These are phyloP conservation scores for Yarrowia galli DNA, from an alignment of 1,139 yeast species.

Conservation along the genomic window DNA sequence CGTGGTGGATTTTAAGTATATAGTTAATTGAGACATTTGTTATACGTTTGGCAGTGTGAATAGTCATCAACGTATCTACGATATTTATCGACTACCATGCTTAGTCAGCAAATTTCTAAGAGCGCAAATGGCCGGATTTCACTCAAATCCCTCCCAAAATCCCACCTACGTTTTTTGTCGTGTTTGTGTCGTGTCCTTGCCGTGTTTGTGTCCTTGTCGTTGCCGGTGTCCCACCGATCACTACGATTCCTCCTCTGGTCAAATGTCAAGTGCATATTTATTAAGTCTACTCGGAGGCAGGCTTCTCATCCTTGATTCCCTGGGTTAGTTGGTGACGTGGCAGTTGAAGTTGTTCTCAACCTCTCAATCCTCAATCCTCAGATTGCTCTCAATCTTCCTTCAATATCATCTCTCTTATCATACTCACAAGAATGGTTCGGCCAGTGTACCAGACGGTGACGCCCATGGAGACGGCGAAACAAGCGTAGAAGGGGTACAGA, in stretches of 20 bases:
- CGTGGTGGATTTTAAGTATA: background rate
- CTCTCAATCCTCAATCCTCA: too few species aligned
- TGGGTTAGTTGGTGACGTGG: conserved; percentile 39
- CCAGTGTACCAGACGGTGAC: conserved; percentile 78
- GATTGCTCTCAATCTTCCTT: conserved; percentile 3
- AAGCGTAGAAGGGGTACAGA: conserved; percentile 89
- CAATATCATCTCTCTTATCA: background rate
- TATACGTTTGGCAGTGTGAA: too few species aligned
- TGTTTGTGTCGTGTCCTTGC: background rate
- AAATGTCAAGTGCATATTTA: conserved; percentile 31
- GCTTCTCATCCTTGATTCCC: conserved; percentile 41
- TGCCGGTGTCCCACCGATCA: background rate
- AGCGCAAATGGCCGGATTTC: background rate
- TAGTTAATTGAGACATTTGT: too few species aligned
- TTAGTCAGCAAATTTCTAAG: background rate
- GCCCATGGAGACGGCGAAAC: conserved; percentile 73
- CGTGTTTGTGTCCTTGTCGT: background rate
- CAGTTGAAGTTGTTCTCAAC: too few species aligned
- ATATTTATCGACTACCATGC: too few species aligned
- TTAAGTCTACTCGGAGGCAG: conserved; percentile 18
- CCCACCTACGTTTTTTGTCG: background rate
- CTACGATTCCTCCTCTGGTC: conserved; percentile 5
- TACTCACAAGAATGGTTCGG: conserved; percentile 60
- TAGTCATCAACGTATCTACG: too few species aligned
- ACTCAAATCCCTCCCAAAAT: background rate